These are phyloP conservation scores for Dipteronia sinensis DNA, from an alignment of 345 rosid genomes.

Conservation along the genomic window DNA sequence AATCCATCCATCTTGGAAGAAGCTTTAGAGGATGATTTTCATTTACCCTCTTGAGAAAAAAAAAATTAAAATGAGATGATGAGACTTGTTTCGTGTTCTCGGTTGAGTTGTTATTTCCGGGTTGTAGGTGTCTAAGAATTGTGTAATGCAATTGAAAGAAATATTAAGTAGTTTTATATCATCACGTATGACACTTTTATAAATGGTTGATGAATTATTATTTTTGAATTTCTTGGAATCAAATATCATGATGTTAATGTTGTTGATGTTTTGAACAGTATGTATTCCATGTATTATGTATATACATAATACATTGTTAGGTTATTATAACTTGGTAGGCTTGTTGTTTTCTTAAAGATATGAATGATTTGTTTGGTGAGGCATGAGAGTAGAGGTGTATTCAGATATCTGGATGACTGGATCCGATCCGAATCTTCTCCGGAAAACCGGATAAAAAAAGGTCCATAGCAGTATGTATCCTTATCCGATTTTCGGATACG, in stretches of 20 bases:
- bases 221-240: neutral
- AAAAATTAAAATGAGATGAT: neutral
- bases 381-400: too few species aligned
- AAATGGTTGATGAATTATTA: neutral
- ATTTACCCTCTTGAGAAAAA: neutral
- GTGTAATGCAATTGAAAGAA: neutral
- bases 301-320: neutral
- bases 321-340: too few species aligned
- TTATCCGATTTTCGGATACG: too few species aligned
- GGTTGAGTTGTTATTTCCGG: neutral
- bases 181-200: neutral
- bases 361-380: neutral
- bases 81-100: too few species aligned
- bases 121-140: neutral
- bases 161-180: neutral
- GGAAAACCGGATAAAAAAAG: too few species aligned
- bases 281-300: too few species aligned
- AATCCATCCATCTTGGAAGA: slow-evolving; percentile 21
- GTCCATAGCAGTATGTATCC: too few species aligned
- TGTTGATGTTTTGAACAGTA: neutral
- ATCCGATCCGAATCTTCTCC: too few species aligned
- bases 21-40: neutral
- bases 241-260: neutral
- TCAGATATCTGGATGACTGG: too few species aligned
- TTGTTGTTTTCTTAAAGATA: neutral